phyloP scores from a whole-genome alignment of 164 flowering plant species.

The Hamamelis virginiana region DNA sequence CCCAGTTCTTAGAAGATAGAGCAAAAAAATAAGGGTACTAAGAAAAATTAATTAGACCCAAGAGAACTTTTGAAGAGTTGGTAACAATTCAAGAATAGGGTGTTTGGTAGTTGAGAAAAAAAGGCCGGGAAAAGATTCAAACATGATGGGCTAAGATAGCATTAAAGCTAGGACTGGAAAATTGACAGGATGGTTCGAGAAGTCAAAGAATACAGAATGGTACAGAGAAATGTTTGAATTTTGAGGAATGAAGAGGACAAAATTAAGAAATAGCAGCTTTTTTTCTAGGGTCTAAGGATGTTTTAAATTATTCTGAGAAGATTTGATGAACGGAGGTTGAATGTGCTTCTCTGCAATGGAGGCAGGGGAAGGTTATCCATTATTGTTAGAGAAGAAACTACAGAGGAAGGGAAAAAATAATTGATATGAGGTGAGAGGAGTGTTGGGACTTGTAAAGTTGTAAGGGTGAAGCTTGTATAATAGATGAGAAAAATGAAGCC shows the following conservation, averaged over 20 bases:
- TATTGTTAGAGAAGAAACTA: background rate
- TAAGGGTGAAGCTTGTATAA: background rate
- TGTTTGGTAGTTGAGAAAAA: background rate
- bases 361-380: background rate
- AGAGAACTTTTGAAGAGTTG: background rate
- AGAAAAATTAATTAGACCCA: background rate
- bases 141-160: slow-evolving; percentile 6
- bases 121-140: slow-evolving; percentile 13
- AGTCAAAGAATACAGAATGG: background rate
- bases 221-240: background rate
- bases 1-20: background rate
- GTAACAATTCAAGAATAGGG: background rate
- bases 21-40: background rate
- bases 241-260: slow-evolving; percentile 1
- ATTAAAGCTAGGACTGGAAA: background rate
- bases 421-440: background rate
- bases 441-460: background rate
- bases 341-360: background rate
- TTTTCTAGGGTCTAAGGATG: background rate
- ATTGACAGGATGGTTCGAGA: background rate
- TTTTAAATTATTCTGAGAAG: background rate
- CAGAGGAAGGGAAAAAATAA: background rate
- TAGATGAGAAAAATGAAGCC: background rate
- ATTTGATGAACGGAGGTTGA: background rate
- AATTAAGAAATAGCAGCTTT: background rate